phyloP scores from a whole-genome alignment of 78 protist genomes.

The Blattamonas nauphoetae region DNA sequence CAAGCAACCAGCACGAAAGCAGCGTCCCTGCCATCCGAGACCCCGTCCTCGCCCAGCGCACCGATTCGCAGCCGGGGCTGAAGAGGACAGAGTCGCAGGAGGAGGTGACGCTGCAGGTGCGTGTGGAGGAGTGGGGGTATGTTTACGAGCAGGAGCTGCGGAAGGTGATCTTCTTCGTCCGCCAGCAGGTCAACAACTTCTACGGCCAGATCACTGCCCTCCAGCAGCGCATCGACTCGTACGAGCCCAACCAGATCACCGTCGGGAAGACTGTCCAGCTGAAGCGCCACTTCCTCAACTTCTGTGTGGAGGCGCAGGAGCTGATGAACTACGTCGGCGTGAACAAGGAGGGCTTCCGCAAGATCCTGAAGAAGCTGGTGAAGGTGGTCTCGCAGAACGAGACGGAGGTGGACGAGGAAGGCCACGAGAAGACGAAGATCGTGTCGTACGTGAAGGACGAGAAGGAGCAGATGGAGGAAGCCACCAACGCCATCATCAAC shows the following conservation, averaged over 20 bases:
- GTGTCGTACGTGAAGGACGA: neutral
- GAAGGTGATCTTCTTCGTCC: neutral
- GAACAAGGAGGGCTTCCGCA: constrained; percentile 8
- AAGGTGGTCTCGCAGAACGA: neutral
- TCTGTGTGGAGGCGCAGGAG: constrained; percentile 1
- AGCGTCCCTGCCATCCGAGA: neutral
- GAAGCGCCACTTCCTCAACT: neutral
- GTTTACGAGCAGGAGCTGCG: neutral
- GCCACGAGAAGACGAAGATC: too few relatives aligned
- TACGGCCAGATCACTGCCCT: neutral
- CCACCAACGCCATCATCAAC: neutral
- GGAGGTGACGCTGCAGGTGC: neutral
- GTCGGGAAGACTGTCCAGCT: neutral
- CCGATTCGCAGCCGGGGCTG: neutral
- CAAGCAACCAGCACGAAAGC: neutral
- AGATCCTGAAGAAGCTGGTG: neutral
- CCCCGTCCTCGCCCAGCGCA: neutral
- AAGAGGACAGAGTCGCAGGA: too few relatives aligned
- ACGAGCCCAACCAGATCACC: neutral
- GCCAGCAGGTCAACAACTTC: neutral
- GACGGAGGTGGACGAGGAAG: neutral
- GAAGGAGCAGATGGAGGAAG: neutral
- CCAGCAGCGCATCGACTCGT: neutral
- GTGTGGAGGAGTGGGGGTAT: neutral
- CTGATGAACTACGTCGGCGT: neutral